Base-by-base conservation (phyloP, 192 early-diverging fungal genomes). In the Gaertneriomyces sp. region DNA sequence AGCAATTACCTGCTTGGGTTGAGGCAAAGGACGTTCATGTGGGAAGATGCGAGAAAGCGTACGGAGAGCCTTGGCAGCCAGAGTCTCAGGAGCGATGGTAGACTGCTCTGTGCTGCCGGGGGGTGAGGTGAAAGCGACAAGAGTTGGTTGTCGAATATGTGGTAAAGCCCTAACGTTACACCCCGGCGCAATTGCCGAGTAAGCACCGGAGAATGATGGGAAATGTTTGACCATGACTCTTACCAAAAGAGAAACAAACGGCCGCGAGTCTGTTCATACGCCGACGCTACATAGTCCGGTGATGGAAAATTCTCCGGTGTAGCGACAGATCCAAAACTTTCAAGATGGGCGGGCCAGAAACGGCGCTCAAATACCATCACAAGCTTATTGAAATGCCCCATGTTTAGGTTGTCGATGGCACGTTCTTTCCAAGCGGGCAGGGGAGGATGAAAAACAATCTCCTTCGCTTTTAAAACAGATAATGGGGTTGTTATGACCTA, bases 311-410 rank as follows among this genome's bases (percentile, higher is more conserved):
- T 39, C n/a, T 7, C 52, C 12, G 53, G 55, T 12, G 45, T 54
- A 4, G 20, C 7, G 8, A 74, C 42, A 11, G 65, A 52, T 25
- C 72, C 72, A 65, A 74, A 74, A 8, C 17, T 25, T 9, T 72
- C 64, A 16, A 54, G 17, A 14, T 68, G 41, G 33, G 55, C 42
- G 33, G 51, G 38, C 72, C 72, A 74, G 54, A 74, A 74, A 8
- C 43, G 38, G 19, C 63, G 41, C 17, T 66, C 66, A 46, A 74
- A 74, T 6, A 74, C 70, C 6, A 74, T 42, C 12, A 61, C 49
- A 42, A 74, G 53, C 61, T 74, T 74, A 45, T 74, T 74, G 44
- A 68, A 63, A 25, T 57, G 11, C 11, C 72, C 72, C 60, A 74
- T 63, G n/a, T 42, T 53, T 8, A 71, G 19, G 5, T 47, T 19